Evolutionary conservation across 176 grass and related monocot genomes (phyloP), one percentile per base, ranked within the genome.

Genomic region (Rhynchospora breviuscula): DNA sequence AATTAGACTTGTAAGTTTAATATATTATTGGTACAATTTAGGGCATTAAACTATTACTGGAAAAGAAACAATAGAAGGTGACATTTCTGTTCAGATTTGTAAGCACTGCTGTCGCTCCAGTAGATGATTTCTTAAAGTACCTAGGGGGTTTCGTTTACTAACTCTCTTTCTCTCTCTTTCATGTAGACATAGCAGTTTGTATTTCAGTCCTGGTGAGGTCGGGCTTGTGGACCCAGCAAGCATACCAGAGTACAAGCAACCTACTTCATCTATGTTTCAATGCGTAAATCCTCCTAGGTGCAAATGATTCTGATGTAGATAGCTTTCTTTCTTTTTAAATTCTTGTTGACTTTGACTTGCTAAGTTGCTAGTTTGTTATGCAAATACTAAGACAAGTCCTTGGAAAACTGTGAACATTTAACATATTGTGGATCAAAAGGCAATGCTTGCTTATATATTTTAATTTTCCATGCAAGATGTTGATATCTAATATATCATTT

Each of bases 181-280:
- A 59, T 94, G 82, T 81, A 98, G 95, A 92, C 95, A 98, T 76
- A 93, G 64, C 19, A 90, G 84, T 80, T 64, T 98, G 56, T 90
- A 89, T 53, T 98, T 98, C 85, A 74, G 89, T 67, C 92, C 92
- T 0, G 95, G 95, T 82, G 95, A 98, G 79, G 91, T 95, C 40
- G 59, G 92, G 26, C 29, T 59, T 19, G 89, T 98, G 63, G 95
- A 98, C 88, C 92, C 95, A 0, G 54, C 79, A 17, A 95, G 91
- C 83, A 95, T 98, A 94, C 95, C 92, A 33, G 95, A 95, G 15
- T 98, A 98, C 59, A 93, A 98, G 79, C 91, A 91, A 87, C 95
- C 95, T 74, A 82, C 91, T 48, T 95, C 95, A 61, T 53, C 89
- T 72, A 75, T 98, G 70, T 95, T 89, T 65, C 95, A 91, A 84